phyloP scores from a whole-genome alignment of 768 basidiomycete genomes.

The Antrodiella citrinella region DNA sequence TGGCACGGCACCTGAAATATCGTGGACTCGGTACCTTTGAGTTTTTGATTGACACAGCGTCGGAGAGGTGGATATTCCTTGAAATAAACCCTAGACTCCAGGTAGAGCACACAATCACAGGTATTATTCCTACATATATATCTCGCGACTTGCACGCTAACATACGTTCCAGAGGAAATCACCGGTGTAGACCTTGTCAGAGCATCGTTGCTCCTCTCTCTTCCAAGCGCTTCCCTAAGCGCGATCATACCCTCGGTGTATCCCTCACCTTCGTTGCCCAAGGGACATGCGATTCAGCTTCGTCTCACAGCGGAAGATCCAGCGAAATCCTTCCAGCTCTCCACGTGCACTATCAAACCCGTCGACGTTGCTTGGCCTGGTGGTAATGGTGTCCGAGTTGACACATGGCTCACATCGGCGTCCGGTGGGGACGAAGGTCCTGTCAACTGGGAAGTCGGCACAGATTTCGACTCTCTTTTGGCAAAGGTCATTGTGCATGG shows the following conservation, averaged over 20 bases:
- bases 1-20: slow-evolving; percentile 20
- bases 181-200: slow-evolving; percentile 22
- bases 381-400: slow-evolving; percentile 17
- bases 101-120: slow-evolving; percentile 28
- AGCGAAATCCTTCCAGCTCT: slow-evolving; percentile 20
- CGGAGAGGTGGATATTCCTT: slow-evolving; percentile 26
- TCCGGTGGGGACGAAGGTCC: not conserved
- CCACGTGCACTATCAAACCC: slow-evolving; percentile 21
- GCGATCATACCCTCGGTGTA: not conserved
- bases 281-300: slow-evolving; percentile 24
- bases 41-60: slow-evolving; percentile 19
- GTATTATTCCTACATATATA: not conserved
- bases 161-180: slow-evolving; percentile 6
- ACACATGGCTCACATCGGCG: slow-evolving; percentile 15
- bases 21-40: slow-evolving; percentile 25
- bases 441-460: slow-evolving; percentile 1
- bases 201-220: slow-evolving; percentile 19
- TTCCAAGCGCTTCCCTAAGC: slow-evolving; percentile 5
- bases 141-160: not conserved
- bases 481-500: slow-evolving; percentile 23
- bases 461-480: slow-evolving; percentile 17
- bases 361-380: slow-evolving; percentile 11
- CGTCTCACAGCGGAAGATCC: slow-evolving; percentile 28
- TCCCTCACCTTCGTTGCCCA: slow-evolving; percentile 1
- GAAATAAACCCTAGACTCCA: slow-evolving; percentile 26